Evolutionary conservation across 306 rosid genomes (phyloP).

Genomic region (Gleditsia sinensis): DNA sequence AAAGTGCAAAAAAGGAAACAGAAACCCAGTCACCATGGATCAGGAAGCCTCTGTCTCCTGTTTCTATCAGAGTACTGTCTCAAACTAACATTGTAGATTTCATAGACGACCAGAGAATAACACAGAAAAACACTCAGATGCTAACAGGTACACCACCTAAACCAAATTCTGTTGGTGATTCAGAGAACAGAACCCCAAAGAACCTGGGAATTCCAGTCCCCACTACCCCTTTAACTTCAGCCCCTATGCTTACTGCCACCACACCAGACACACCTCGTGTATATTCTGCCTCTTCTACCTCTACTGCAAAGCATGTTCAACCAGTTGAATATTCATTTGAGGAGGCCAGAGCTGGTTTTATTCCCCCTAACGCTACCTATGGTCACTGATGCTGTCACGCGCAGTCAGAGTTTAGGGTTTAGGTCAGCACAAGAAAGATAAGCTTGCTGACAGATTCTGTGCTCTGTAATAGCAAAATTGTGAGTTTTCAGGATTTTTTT

Average conservation of each 20-base stretch:
- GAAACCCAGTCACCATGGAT: slow-evolving; percentile 39
- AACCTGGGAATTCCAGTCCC: slow-evolving; percentile 46
- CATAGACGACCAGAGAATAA: slow-evolving; percentile 35
- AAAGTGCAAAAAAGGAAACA: slow-evolving; percentile 32
- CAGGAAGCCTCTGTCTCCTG: slow-evolving; percentile 66
- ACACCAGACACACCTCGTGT: slow-evolving; percentile 54
- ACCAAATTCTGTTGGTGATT: slow-evolving; percentile 34
- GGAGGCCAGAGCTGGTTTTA: slow-evolving; percentile 59
- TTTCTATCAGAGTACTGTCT: slow-evolving; percentile 42
- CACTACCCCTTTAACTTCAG: slow-evolving; percentile 59
- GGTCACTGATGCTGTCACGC: slow-evolving; percentile 31
- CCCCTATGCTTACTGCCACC: slow-evolving; percentile 43
- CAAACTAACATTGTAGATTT: slow-evolving; percentile 43
- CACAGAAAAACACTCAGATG: slow-evolving; percentile 17
- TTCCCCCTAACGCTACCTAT: slow-evolving; percentile 33
- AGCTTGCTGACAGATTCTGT: slow-evolving; percentile 30
- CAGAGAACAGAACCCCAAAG: slow-evolving; percentile 55
- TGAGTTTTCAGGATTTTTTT: not conserved
- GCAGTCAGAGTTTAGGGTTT: not conserved
- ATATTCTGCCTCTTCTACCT: slow-evolving; percentile 3
- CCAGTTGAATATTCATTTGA: slow-evolving; percentile 61
- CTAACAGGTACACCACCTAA: slow-evolving; percentile 49
- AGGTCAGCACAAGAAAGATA: slow-evolving; percentile 4
- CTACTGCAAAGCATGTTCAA: slow-evolving; percentile 28
- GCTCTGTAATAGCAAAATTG: slow-evolving; percentile 3